These are phyloP conservation scores for Blastomyces emzantsi DNA, from an alignment of 2,329 filamentous ascomycete genomes.

Conservation along the genomic window DNA sequence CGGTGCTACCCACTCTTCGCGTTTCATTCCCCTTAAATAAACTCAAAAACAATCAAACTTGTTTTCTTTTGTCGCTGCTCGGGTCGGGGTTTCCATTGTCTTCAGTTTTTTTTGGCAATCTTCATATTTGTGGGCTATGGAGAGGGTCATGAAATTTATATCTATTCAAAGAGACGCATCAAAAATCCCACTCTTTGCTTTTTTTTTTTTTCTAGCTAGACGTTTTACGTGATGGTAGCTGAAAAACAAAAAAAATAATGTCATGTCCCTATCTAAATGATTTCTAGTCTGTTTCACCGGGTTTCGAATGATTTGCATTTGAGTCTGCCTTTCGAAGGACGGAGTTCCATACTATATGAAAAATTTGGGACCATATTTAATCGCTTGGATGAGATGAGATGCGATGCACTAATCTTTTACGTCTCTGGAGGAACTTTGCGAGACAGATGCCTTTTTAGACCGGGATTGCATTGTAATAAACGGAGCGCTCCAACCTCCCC, in stretches of 20 bases:
- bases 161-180: neutral
- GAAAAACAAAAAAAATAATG: neutral
- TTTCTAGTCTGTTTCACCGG: neutral
- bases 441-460: neutral
- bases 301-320: neutral
- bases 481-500: neutral
- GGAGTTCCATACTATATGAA: neutral
- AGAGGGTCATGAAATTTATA: constrained; percentile 5
- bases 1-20: constrained; percentile 99
- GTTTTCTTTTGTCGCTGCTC: constrained; percentile 2
- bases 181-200: constrained; percentile 1
- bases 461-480: neutral
- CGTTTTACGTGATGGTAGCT: constrained; percentile 6
- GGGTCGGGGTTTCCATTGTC: constrained; percentile 7
- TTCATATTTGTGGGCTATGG: constrained; percentile 9
- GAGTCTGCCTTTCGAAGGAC: neutral
- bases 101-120: neutral
- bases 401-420: neutral
- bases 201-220: constrained; percentile 3
- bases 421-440: neutral
- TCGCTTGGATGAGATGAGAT: neutral
- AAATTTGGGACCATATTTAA: neutral
- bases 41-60: constrained; percentile 18
- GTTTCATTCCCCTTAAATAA: constrained; percentile 99
- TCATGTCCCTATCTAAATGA: constrained; percentile 6